Evolutionary conservation across 257 asterid species (phyloP).

Genomic region (Solanum okadae): DNA sequence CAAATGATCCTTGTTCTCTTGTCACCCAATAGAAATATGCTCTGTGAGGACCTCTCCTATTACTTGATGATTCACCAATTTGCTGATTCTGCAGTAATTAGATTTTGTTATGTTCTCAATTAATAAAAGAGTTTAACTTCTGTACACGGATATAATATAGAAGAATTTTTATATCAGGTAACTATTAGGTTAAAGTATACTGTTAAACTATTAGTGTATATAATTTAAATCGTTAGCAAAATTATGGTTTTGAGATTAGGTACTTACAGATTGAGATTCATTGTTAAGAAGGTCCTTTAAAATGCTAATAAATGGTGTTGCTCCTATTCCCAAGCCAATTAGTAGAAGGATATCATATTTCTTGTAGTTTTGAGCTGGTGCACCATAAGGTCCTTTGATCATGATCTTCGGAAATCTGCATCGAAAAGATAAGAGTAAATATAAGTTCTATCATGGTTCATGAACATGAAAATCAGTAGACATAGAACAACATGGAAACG

Average conservation of each 20-base stretch:
- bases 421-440: neutral
- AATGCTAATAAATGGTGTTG: slow-evolving; percentile 86
- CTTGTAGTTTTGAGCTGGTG: slow-evolving; percentile 90
- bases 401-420: slow-evolving; percentile 57
- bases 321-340: slow-evolving; percentile 91
- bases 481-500: neutral
- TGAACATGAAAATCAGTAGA: neutral
- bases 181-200: neutral
- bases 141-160: neutral
- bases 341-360: slow-evolving; percentile 73
- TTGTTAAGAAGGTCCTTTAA: slow-evolving; percentile 63
- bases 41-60: slow-evolving; percentile 41
- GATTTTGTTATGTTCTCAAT: neutral
- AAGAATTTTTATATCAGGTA: neutral
- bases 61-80: slow-evolving; percentile 6
- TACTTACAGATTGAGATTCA: slow-evolving; percentile 37
- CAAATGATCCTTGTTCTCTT: slow-evolving; percentile 89
- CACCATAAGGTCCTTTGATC: slow-evolving; percentile 86
- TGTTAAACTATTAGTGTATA: neutral
- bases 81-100: slow-evolving; percentile 14
- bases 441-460: neutral
- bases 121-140: neutral
- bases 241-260: neutral
- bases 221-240: neutral
- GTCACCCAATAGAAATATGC: slow-evolving; percentile 96